Evolutionary conservation across 441 rosid species (phyloP).

Genomic region (Bocquillonia castaneifolia): DNA sequence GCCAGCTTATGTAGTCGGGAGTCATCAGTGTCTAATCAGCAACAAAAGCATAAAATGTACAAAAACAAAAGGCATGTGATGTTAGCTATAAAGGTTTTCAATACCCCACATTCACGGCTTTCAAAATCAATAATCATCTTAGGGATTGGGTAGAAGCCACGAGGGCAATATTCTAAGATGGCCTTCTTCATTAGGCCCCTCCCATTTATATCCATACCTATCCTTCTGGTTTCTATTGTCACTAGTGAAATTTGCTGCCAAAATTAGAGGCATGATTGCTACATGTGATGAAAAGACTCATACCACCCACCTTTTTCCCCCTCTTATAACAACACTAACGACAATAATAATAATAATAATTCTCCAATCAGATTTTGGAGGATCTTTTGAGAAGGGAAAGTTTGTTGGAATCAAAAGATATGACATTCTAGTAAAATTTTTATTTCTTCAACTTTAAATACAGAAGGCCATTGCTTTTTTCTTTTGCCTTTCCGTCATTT

Average conservation of each 20-base stretch:
- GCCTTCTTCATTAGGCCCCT: neutral
- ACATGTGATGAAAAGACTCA: neutral
- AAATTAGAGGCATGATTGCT: slow-evolving; percentile 2
- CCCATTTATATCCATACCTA: slow-evolving; percentile 8
- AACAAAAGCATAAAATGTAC: slow-evolving; percentile 8
- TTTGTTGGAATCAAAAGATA: neutral
- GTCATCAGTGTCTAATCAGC: slow-evolving; percentile 6
- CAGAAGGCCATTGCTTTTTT: too few relatives aligned
- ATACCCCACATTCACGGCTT: slow-evolving; percentile 24
- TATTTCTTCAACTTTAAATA: too few relatives aligned
- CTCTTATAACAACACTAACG: neutral
- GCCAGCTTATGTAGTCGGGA: slow-evolving; percentile 17
- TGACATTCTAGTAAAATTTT: neutral
- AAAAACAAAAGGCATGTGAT: slow-evolving; percentile 24
- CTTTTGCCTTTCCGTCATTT: too few relatives aligned
- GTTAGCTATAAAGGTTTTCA: slow-evolving; percentile 16
- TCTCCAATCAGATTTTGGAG: too few relatives aligned
- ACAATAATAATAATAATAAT: neutral
- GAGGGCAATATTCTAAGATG: neutral
- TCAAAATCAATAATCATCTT: slow-evolving; percentile 25
- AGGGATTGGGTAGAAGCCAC: slow-evolving; percentile 17
- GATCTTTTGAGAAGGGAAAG: too few relatives aligned
- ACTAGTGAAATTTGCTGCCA: slow-evolving; percentile 13
- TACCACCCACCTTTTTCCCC: neutral
- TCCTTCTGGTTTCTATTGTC: slow-evolving; percentile 17